These are phyloP conservation scores for Emmonsiellopsis sp. DNA, from an alignment of 2,329 filamentous ascomycete genomes.

Conservation along the genomic window DNA sequence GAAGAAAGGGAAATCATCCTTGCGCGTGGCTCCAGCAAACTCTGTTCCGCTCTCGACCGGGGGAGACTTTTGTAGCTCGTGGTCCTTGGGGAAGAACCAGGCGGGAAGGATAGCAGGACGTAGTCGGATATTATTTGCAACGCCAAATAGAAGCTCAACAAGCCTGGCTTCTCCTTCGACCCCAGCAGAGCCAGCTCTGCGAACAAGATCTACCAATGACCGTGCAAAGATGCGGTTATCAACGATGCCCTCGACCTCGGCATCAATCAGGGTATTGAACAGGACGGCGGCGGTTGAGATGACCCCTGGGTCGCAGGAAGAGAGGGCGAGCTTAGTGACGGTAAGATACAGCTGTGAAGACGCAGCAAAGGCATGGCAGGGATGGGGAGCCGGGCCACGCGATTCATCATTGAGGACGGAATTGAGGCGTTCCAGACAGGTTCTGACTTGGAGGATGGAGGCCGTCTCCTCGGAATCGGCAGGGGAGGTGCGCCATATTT, in stretches of 20 bases:
- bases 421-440: slow-evolving; percentile 48
- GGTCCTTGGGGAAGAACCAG: slow-evolving; percentile 68
- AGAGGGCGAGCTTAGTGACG: slow-evolving; percentile 79
- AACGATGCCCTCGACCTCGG: slow-evolving; percentile 90
- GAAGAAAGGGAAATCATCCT: slow-evolving; percentile 90
- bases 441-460: slow-evolving; percentile 42
- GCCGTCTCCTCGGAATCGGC: slow-evolving; percentile 41
- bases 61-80: slow-evolving; percentile 30
- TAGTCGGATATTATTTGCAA: slow-evolving; percentile 89
- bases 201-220: slow-evolving; percentile 77
- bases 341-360: slow-evolving; percentile 82
- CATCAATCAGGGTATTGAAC: slow-evolving; percentile 88
- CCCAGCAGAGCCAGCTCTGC: slow-evolving; percentile 59
- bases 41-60: slow-evolving; percentile 43
- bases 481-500: slow-evolving; percentile 52
- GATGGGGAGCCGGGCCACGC: slow-evolving; percentile 77
- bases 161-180: slow-evolving; percentile 79
- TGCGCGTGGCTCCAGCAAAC: slow-evolving; percentile 77
- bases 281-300: slow-evolving; percentile 76
- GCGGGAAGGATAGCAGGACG: slow-evolving; percentile 78
- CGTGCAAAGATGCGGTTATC: slow-evolving; percentile 78
- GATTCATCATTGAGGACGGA: slow-evolving; percentile 79
- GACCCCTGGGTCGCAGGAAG: slow-evolving; percentile 75
- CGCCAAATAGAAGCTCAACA: slow-evolving; percentile 88
- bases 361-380: slow-evolving; percentile 80